Percentiles rank a stretch among this genome's conserved stretches.
phyloP scores from a whole-genome alignment of 2,329 filamentous ascomycete species.

The Colletotrichum musae region DNA sequence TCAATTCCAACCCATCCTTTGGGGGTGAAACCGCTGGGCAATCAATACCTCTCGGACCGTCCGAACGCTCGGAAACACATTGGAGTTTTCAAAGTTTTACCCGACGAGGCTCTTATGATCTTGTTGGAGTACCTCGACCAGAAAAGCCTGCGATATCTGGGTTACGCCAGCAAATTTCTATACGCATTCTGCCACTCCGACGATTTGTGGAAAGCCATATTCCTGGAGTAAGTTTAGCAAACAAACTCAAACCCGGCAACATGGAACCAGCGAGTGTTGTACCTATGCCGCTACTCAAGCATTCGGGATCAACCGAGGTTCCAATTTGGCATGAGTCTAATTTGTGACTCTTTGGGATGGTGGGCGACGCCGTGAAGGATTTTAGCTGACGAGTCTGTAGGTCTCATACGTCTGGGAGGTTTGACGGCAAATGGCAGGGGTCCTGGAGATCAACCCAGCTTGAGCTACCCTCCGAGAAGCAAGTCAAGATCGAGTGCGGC shows the following conservation, averaged over 20 bases:
- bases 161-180: constrained; percentile 85
- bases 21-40: constrained; percentile 88
- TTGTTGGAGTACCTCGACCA: constrained; percentile 83
- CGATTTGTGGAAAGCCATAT: constrained; percentile 90
- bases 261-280: not conserved
- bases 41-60: constrained; percentile 78
- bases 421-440: constrained; percentile 75
- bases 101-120: constrained; percentile 85
- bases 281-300: too few relatives aligned
- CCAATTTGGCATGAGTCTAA: not conserved
- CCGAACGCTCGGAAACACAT: constrained; percentile 76
- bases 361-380: not conserved
- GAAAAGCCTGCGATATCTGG: constrained; percentile 73
- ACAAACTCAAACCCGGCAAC: not conserved
- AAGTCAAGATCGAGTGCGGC: constrained; percentile 77
- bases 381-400: constrained; percentile 31
- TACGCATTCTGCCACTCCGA: constrained; percentile 89
- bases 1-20: constrained; percentile 85
- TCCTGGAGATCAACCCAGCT: constrained; percentile 89
- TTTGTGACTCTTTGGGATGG: not conserved
- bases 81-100: constrained; percentile 77
- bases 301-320: too few relatives aligned
- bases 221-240: constrained; percentile 80
- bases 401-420: constrained; percentile 43
- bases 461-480: constrained; percentile 63